Base-by-base conservation (phyloP, 228 moss, liverwort and hornwort species). In the Sphagnum fallax region DNA sequence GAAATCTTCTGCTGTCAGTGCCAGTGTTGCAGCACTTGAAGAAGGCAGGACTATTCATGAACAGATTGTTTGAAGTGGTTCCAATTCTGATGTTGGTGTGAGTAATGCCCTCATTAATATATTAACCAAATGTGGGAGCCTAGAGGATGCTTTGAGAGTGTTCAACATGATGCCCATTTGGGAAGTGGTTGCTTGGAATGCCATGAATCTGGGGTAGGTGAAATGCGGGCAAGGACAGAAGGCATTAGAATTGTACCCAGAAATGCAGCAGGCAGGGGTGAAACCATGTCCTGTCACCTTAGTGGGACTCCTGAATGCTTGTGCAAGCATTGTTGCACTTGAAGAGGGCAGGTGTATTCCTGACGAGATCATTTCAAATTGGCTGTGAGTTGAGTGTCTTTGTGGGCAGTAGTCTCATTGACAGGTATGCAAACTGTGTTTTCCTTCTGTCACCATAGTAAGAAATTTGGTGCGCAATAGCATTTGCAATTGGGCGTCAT, bases 111-210 rank as follows among this genome's bases (percentile, higher is more conserved):
- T 87, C 0, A 73, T 81, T 15, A 76, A 65, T 68, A 87, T 84
- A 83, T 87, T 83, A 69, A 70, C 74, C 66, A 75, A 73, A 52
- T 86, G 86, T 64, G 86, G 80, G 64, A 82, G 78, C 49, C 61
- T 82, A 48, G 59, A 49, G 50, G 78, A 78, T 8, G 79, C 74
- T 32, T 80, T 75, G 65, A 73, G 72, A 32, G 72, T 80, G 16
- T 86, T 86, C 18, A 63, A 80, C 2, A 50, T 59, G 62, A 82
- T 82, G 82, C 66, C 65, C 63, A 65, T 62, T 58, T 72, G 74
- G 16, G 81, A 87, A 72, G 70, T 84, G 50, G 74, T 87, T 68
- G 82, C 83, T 16, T 87, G 87, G 87, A 87, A 84, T 59, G 48
- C 87, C 16, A 73, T 87, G 50, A 77, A 84, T 65, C 70, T 72